Evolutionary conservation across 2,329 filamentous ascomycete species (phyloP), one percentile per base, ranked within the genome.

Genomic region (Tricladium varicosporioides): DNA sequence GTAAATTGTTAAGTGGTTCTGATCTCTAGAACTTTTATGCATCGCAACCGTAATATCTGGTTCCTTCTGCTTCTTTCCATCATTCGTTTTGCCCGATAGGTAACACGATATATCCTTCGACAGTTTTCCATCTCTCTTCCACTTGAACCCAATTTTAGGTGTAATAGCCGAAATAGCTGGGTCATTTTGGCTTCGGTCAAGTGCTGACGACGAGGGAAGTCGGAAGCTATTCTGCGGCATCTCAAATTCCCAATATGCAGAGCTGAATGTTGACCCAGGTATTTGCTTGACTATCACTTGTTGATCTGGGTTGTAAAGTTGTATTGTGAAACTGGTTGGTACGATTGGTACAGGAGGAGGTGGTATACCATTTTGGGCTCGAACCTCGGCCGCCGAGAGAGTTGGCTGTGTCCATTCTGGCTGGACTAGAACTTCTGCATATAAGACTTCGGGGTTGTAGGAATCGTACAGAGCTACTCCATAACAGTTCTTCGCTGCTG

Each of bases 1-100:
- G 76, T 97, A 97, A 44, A 99, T 81, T 1, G 92, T 96, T 57
- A 97, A 73, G 43, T 76, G 74, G 62, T 84, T 86, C 22, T 58
- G 74, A 48, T 77, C 74, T 64, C 84, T 87, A 22, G 87, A 78
- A 15, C 82, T 81, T 63, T 88, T 86, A 78, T 92, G 96, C 66
- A 97, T 82, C 2, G 91, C 92, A n/a, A 97, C 81, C 0, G 92
- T 92, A 65, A 97, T 97, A 73, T 97, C 94, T 0, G 94, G 93
- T 71, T 99, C 94, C 70, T 90, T 93, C 76, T 80, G 89, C 77
- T 90, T 90, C 73, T 87, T 90, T 18, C 83, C 84, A 31, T 83
- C 83, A 0, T 88, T 83, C 11, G 84, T 88, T 70, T 86, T 89
- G 14, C 93, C 92, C 0, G 87, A 89, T 75, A 96, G 80, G 72